Conservation (phyloP, 2,329 filamentous ascomycete genomes). For the Aspergillus amoenus region DNA sequence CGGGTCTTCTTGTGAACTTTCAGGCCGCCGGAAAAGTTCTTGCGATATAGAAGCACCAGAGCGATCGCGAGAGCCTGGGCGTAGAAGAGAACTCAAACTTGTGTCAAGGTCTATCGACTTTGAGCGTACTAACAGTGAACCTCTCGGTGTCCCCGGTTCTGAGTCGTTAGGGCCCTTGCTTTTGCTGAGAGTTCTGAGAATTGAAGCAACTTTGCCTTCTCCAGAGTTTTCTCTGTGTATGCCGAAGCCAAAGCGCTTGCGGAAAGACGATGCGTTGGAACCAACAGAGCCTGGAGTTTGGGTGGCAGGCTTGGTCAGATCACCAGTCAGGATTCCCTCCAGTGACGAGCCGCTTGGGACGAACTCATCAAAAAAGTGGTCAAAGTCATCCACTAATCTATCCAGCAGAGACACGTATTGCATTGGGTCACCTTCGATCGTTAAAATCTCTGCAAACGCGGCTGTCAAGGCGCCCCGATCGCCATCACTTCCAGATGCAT, state of each 20-base stretch:
- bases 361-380: slow-evolving; percentile 76
- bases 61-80: slow-evolving; percentile 58
- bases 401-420: slow-evolving; percentile 87
- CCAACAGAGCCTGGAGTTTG: slow-evolving; percentile 71
- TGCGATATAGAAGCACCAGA: slow-evolving; percentile 52
- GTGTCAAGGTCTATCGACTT: slow-evolving; percentile 73
- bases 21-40: slow-evolving; percentile 44
- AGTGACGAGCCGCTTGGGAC: slow-evolving; percentile 46
- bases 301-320: slow-evolving; percentile 59
- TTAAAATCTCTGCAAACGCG: slow-evolving; percentile 83
- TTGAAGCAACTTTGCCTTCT: slow-evolving; percentile 68
- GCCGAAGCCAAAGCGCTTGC: slow-evolving; percentile 80
- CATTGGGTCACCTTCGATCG: slow-evolving; percentile 72
- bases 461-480: slow-evolving; percentile 85
- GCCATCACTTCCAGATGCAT: slow-evolving; percentile 86
- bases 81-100: slow-evolving; percentile 45
- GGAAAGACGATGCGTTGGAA: slow-evolving; percentile 82
- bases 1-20: slow-evolving; percentile 49
- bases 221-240: slow-evolving; percentile 76
- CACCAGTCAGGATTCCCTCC: slow-evolving; percentile 48
- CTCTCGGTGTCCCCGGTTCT: slow-evolving; percentile 68
- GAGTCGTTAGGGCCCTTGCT: slow-evolving; percentile 62
- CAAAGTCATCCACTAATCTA: slow-evolving; percentile 83
- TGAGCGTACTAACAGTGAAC: slow-evolving; percentile 63
- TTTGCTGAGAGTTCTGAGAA: slow-evolving; percentile 89